Evolutionary conservation across 2,329 filamentous ascomycete species (phyloP).

Genomic region (Emmonsiellopsis sp.): DNA sequence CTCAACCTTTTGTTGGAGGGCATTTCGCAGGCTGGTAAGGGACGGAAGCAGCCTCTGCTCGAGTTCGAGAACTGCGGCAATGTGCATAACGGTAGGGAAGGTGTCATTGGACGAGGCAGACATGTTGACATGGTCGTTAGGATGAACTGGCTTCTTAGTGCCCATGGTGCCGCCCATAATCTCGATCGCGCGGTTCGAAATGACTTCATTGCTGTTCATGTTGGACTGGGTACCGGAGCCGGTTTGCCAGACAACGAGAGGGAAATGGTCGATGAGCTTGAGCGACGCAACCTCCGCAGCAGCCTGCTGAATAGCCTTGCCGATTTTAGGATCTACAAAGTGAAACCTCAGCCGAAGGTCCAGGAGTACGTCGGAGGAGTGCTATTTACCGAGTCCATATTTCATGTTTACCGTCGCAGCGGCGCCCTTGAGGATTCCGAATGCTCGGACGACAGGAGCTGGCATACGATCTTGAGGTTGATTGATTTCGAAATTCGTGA

Average conservation of each 20-base stretch:
- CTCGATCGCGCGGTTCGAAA: slow-evolving; percentile 97
- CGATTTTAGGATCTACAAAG: slow-evolving; percentile 72
- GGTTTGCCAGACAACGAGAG: slow-evolving; percentile 98
- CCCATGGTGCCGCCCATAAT: slow-evolving; percentile 91
- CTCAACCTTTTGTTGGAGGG: slow-evolving; percentile 79
- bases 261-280: slow-evolving; percentile 95
- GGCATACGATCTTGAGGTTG: slow-evolving; percentile 99
- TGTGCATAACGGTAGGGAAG: slow-evolving; percentile 99
- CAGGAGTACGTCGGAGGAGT: neutral
- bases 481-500: slow-evolving; percentile 98
- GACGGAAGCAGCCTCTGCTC: slow-evolving; percentile 77
- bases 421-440: slow-evolving; percentile 94
- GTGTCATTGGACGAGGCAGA: slow-evolving; percentile 98
- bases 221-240: slow-evolving; percentile 98
- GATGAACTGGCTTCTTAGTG: slow-evolving; percentile 96
- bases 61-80: slow-evolving; percentile 88
- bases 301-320: slow-evolving; percentile 87
- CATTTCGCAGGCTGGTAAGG: slow-evolving; percentile 69
- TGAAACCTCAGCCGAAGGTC: slow-evolving; percentile 12
- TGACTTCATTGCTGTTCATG: slow-evolving; percentile 99
- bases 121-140: slow-evolving; percentile 99
- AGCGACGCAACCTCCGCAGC: slow-evolving; percentile 85
- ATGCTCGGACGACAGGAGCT: slow-evolving; percentile 79
- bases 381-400: slow-evolving; percentile 61
- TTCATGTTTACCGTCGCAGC: slow-evolving; percentile 93